phyloP scores from a whole-genome alignment of 495 filamentous ascomycete species.

The Darksidea phi region DNA sequence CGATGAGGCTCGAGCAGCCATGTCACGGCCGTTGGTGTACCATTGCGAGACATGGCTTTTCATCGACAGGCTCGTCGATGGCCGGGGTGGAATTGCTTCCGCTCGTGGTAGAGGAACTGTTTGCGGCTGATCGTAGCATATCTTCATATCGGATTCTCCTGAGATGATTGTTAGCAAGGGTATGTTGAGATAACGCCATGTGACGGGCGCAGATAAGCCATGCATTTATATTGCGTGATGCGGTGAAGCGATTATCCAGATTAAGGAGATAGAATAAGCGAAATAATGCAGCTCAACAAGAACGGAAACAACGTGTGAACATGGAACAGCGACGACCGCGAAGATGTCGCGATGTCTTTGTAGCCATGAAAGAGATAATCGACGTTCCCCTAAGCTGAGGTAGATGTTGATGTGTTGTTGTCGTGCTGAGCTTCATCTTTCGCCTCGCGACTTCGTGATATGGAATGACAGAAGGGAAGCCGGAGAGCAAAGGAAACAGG shows the following conservation, averaged over 20 bases:
- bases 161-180: constrained; percentile 10
- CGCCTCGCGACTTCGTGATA: no score
- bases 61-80: constrained; percentile 34
- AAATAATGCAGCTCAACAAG: constrained; percentile 25
- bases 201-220: constrained; percentile 4
- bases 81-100: constrained; percentile 21
- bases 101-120: constrained; percentile 22
- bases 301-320: constrained; percentile 23
- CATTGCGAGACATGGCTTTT: constrained; percentile 32
- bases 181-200: constrained; percentile 7
- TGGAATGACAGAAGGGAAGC: neutral
- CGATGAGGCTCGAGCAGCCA: constrained; percentile 34
- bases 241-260: constrained; percentile 22
- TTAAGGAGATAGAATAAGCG: constrained; percentile 25
- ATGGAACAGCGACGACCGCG: neutral
- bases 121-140: constrained; percentile 37
- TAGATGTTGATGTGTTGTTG: no score
- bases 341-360: neutral
- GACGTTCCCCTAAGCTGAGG: neutral
- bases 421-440: no score
- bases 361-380: neutral
- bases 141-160: constrained; percentile 28
- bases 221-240: constrained; percentile 7
- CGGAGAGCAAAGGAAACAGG: neutral
- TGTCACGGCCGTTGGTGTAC: constrained; percentile 29